phyloP scores from a whole-genome alignment of 2,329 filamentous ascomycete species.

The Colletotrichum ledebouriae region DNA sequence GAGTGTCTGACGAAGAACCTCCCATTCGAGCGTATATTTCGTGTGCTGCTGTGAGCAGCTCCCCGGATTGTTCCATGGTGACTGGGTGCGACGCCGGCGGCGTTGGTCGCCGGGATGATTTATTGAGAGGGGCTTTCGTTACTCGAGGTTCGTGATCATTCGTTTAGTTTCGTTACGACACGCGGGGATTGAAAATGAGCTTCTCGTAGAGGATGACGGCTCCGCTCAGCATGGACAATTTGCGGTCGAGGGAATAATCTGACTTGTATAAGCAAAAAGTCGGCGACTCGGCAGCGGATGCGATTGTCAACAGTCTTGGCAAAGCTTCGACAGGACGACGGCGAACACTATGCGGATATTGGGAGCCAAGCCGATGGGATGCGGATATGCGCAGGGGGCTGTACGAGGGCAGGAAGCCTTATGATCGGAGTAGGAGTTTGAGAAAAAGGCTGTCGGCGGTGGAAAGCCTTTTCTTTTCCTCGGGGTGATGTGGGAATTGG shows the following conservation, averaged over 20 bases:
- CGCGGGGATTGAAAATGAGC: not conserved
- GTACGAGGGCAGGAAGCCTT: not conserved
- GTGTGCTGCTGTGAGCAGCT: slow-evolving; percentile 37
- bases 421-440: slow-evolving; percentile 6
- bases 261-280: not conserved
- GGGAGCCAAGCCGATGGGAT: not conserved
- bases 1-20: slow-evolving; percentile 42
- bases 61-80: slow-evolving; percentile 37
- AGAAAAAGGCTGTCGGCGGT: not conserved
- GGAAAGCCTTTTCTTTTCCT: not conserved
- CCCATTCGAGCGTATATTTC: slow-evolving; percentile 42
- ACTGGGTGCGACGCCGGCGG: slow-evolving; percentile 20
- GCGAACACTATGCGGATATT: slow-evolving; percentile 5
- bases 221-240: slow-evolving; percentile 9
- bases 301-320: slow-evolving; percentile 41
- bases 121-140: slow-evolving; percentile 13
- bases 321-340: slow-evolving; percentile 16
- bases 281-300: not conserved
- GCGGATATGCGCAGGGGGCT: not conserved
- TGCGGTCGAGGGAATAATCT: not conserved
- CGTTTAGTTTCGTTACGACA: slow-evolving; percentile 11
- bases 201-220: not conserved
- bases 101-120: slow-evolving; percentile 37
- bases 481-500: not conserved
- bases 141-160: slow-evolving; percentile 33